phyloP scores from a whole-genome alignment of 495 filamentous ascomycete genomes.

The Rhizodiscina lignyota region DNA sequence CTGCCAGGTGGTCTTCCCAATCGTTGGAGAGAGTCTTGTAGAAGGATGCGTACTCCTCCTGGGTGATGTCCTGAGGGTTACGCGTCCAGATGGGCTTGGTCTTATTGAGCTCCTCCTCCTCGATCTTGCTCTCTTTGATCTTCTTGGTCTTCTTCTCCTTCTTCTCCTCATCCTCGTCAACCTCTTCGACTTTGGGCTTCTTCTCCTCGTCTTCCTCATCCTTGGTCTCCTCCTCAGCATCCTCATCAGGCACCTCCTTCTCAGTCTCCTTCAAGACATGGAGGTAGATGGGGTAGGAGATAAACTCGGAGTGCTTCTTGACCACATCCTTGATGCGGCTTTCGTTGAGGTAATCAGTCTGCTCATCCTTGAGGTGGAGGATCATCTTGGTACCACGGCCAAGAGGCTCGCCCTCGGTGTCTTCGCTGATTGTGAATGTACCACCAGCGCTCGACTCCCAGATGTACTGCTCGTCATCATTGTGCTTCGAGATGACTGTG shows the following conservation, averaged over 20 bases:
- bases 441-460: conserved; percentile 97
- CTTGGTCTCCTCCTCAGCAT: conserved; percentile 58
- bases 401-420: conserved; percentile 79
- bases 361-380: conserved; percentile 98
- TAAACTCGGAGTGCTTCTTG: conserved; percentile 99
- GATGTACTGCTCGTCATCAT: conserved; percentile 99
- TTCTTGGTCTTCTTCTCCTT: conserved; percentile 97
- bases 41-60: conserved; percentile 95
- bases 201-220: conserved; percentile 45
- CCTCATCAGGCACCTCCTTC: conserved; percentile 96
- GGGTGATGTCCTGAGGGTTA: conserved; percentile 87
- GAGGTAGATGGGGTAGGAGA: conserved; percentile 99
- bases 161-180: conserved; percentile 65
- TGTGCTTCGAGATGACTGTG: conserved; percentile 92
- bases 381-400: conserved; percentile 95
- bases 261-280: conserved; percentile 98
- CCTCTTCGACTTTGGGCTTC: conserved; percentile 79
- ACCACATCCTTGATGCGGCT: conserved; percentile 99
- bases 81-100: conserved; percentile 99
- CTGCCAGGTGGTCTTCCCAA: conserved; percentile 98
- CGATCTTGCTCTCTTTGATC: conserved; percentile 93
- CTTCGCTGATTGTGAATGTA: conserved; percentile 84
- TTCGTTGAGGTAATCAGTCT: conserved; percentile 95
- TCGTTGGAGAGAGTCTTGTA: conserved; percentile 99
- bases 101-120: conserved; percentile 99